A percentile compares a stretch with the other conserved stretches of the same genome.
These are phyloP conservation scores for Fusarium nematophilum DNA, from an alignment of 2,329 filamentous ascomycete genomes.

Conservation along the genomic window DNA sequence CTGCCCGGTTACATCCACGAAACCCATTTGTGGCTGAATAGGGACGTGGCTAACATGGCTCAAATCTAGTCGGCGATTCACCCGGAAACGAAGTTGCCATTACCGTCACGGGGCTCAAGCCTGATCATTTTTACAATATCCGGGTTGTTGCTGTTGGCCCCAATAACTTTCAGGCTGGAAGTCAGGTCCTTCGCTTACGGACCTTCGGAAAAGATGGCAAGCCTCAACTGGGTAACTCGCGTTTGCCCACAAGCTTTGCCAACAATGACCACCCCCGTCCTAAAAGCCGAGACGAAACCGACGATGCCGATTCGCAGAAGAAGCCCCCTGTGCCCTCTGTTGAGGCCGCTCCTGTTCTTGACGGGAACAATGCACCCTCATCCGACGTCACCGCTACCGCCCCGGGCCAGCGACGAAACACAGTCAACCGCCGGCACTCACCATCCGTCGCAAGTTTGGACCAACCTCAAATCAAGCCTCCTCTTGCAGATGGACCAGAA, in stretches of 20 bases:
- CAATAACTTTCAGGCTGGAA: conserved; percentile 92
- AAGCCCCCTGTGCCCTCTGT: conserved; percentile 64
- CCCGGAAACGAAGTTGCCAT: conserved; percentile 69
- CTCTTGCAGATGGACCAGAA: conserved; percentile 65
- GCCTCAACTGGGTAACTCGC: conserved; percentile 67
- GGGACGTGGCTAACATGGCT: conserved; percentile 26
- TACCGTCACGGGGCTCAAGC: conserved; percentile 87
- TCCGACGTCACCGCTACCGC: conserved; percentile 70
- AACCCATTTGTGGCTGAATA: neutral
- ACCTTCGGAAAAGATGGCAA: conserved; percentile 76
- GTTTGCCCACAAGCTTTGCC: conserved; percentile 66
- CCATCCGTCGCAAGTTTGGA: conserved; percentile 73
- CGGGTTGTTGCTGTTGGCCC: conserved; percentile 91
- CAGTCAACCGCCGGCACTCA: conserved; percentile 79
- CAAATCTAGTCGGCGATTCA: conserved; percentile 79
- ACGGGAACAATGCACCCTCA: conserved; percentile 68
- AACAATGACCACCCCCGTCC: conserved; percentile 61
- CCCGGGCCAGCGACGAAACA: conserved; percentile 57
- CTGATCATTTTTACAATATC: conserved; percentile 91
- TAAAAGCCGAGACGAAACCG: conserved; percentile 56
- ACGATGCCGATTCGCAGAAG: conserved; percentile 59
- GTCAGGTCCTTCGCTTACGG: conserved; percentile 83
- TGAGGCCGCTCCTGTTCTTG: conserved; percentile 71
- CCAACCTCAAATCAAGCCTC: conserved; percentile 58
- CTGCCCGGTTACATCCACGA: conserved; percentile 9